These are phyloP conservation scores for Boechera stricta DNA, from an alignment of 345 rosid species.

Conservation along the genomic window DNA sequence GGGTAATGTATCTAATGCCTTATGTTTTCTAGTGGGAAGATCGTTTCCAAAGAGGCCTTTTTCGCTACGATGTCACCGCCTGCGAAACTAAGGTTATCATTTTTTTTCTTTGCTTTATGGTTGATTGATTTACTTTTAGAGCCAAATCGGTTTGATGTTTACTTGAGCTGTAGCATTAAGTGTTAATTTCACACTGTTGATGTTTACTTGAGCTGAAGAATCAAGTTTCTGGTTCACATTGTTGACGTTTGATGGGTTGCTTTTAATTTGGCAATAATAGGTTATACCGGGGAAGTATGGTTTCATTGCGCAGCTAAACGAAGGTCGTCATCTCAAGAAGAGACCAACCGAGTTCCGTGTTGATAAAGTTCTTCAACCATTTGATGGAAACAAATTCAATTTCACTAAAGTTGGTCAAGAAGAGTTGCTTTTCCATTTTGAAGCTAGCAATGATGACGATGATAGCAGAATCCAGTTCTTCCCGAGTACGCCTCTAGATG, in stretches of 20 bases:
- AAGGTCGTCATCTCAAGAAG: slow-evolving; percentile 91
- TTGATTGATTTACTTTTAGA: background rate
- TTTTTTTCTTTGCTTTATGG: background rate
- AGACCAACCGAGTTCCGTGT: slow-evolving; percentile 96
- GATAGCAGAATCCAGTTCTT: slow-evolving; percentile 65
- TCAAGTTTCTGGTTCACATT: background rate
- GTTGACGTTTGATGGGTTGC: background rate
- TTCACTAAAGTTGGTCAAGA: slow-evolving; percentile 96
- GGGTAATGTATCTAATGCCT: slow-evolving; percentile 9
- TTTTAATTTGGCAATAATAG: slow-evolving; percentile 46
- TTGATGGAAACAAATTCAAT: slow-evolving; percentile 89
- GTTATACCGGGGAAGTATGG: slow-evolving; percentile 87
- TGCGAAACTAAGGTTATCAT: slow-evolving; percentile 85
- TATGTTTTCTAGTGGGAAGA: slow-evolving; percentile 83
- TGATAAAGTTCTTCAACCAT: slow-evolving; percentile 91
- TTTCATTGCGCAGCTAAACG: slow-evolving; percentile 92
- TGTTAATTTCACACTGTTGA: background rate
- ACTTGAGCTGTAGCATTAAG: background rate
- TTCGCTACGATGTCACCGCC: slow-evolving; percentile 94
- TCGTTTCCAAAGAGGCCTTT: slow-evolving; percentile 83
- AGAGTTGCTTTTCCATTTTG: slow-evolving; percentile 94
- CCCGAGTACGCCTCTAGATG: slow-evolving; percentile 67
- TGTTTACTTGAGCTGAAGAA: slow-evolving; percentile 12
- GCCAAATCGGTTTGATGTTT: background rate
- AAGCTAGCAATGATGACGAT: slow-evolving; percentile 51